Conservation (phyloP, 2,329 filamentous ascomycete species). For the Didymella segeticola region DNA sequence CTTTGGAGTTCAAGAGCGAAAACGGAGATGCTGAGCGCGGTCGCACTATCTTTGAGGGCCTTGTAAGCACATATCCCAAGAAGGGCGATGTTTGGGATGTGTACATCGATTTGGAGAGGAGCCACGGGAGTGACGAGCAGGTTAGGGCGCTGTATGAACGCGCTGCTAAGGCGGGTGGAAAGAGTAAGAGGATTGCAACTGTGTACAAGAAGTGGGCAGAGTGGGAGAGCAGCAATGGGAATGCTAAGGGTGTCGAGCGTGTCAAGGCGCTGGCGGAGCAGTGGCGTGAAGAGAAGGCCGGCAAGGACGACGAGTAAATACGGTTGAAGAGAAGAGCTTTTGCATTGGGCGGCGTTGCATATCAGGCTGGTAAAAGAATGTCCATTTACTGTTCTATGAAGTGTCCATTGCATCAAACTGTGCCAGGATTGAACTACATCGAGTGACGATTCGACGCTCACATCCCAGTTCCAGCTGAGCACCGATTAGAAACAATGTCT, state of each 20-base stretch:
- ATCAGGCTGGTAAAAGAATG: slow-evolving; percentile 11
- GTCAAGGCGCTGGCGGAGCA: slow-evolving; percentile 74
- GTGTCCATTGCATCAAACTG: no score
- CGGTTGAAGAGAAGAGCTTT: not conserved
- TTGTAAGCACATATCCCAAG: slow-evolving; percentile 85
- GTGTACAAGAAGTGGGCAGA: slow-evolving; percentile 93
- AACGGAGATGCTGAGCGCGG: slow-evolving; percentile 88
- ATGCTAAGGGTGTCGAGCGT: slow-evolving; percentile 71
- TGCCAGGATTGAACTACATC: no score
- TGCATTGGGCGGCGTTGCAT: slow-evolving; percentile 19
- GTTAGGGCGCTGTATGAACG: slow-evolving; percentile 84
- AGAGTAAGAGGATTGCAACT: slow-evolving; percentile 80
- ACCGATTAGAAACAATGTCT: no score
- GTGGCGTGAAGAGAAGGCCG: slow-evolving; percentile 63
- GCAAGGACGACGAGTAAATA: slow-evolving; percentile 21
- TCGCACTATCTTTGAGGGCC: slow-evolving; percentile 89
- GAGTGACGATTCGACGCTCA: no score
- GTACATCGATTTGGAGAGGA: slow-evolving; percentile 80
- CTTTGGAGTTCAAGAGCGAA: slow-evolving; percentile 85
- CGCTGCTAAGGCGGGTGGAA: slow-evolving; percentile 69
- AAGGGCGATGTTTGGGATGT: slow-evolving; percentile 93
- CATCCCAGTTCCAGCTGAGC: no score
- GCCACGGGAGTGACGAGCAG: slow-evolving; percentile 62
- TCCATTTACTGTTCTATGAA: not conserved
- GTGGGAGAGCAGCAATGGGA: slow-evolving; percentile 78